Conservation (phyloP, 2,329 filamentous ascomycete species). For the Aspergillus tanneri region DNA sequence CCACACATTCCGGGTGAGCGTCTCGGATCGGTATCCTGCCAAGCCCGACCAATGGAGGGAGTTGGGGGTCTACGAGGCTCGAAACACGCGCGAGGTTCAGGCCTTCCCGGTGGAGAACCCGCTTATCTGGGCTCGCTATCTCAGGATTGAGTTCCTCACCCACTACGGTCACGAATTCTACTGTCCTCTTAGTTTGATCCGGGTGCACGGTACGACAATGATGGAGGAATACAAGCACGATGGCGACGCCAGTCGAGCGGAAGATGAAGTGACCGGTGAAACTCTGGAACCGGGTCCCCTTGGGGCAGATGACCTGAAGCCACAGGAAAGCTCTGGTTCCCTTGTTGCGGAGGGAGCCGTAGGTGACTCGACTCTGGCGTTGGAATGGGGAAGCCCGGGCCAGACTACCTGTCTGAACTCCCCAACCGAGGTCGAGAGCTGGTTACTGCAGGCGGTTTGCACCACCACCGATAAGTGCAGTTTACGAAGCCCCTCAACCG, state of each 20-base stretch:
- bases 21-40: conserved; percentile 90
- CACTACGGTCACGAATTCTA: conserved; percentile 98
- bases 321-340: conserved; percentile 18
- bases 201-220: conserved; percentile 90
- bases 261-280: conserved; percentile 63
- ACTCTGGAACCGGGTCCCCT: conserved; percentile 27
- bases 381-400: background rate
- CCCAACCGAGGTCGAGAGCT: background rate
- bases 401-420: background rate
- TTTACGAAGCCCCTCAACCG: background rate
- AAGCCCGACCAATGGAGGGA: conserved; percentile 91
- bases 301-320: conserved; percentile 14
- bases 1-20: conserved; percentile 83
- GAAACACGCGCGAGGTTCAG: conserved; percentile 90
- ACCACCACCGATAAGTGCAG: background rate
- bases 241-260: conserved; percentile 62
- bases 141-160: conserved; percentile 85
- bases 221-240: conserved; percentile 93
- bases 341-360: conserved; percentile 8
- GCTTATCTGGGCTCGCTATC: conserved; percentile 90
- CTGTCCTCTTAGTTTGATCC: conserved; percentile 84
- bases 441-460: background rate
- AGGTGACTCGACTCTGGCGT: conserved; percentile 1
- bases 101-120: conserved; percentile 93
- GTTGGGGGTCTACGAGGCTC: conserved; percentile 82